Percentiles rank a stretch among this genome's conserved stretches.
These are phyloP conservation scores for Daldinia vernicosa DNA, from an alignment of 495 filamentous ascomycete species.

Conservation along the genomic window DNA sequence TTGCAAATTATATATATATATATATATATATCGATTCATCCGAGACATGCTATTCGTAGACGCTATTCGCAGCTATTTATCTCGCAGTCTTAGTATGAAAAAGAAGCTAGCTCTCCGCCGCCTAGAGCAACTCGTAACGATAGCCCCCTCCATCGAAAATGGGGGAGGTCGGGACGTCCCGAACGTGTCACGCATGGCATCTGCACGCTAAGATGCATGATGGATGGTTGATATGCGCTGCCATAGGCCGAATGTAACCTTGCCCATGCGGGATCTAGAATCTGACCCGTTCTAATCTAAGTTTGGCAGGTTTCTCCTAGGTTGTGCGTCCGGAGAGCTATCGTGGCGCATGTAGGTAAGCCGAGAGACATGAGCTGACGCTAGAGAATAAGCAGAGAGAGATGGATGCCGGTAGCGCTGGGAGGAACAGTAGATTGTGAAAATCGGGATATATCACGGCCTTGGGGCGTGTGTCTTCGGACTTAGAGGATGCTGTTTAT, in stretches of 20 bases:
- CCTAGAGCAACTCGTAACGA: not conserved
- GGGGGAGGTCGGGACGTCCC: not conserved
- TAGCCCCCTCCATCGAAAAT: not conserved
- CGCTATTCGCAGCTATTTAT: not conserved
- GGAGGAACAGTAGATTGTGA: no score
- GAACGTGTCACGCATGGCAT: not conserved
- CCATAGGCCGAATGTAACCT: constrained; percentile 10
- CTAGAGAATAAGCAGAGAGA: not conserved
- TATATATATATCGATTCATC: not conserved
- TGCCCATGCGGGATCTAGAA: constrained; percentile 11
- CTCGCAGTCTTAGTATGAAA: not conserved
- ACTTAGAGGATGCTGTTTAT: not conserved
- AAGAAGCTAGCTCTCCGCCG: not conserved
- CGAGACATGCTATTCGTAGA: not conserved
- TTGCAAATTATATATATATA: not conserved
- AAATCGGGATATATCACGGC: no score
- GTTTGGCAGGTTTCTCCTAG: constrained; percentile 2
- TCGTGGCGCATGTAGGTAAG: not conserved
- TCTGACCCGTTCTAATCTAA: constrained; percentile 11
- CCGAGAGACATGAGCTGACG: not conserved
- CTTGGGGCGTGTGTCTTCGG: not conserved
- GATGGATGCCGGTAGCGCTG: no score
- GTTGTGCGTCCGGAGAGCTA: not conserved
- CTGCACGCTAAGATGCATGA: constrained; percentile 1
- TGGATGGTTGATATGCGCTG: not conserved